These are phyloP conservation scores for Simmondsia chinensis DNA, from an alignment of 148 eudicot species.

Conservation along the genomic window DNA sequence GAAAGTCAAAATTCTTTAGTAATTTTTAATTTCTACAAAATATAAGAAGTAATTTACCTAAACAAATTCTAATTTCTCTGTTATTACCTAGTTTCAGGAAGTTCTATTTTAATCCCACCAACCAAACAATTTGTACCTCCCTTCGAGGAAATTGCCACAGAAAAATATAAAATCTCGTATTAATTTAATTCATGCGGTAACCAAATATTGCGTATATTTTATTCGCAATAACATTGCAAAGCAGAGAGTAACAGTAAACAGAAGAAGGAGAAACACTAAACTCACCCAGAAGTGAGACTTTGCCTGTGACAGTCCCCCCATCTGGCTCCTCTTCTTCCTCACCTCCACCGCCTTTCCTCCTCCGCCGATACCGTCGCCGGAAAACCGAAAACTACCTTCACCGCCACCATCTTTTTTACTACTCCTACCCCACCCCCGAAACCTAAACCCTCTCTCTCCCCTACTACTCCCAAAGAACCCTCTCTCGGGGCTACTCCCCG, in stretches of 20 bases:
- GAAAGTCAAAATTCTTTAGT: too few relatives aligned
- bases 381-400: conserved; percentile 28
- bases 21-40: too few relatives aligned
- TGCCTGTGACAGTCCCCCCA: conserved; percentile 28
- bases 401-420: conserved; percentile 24
- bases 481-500: conserved; percentile 35
- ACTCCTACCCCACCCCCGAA: background rate
- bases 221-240: conserved; percentile 3
- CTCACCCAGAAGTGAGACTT: conserved; percentile 69
- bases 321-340: conserved; percentile 25
- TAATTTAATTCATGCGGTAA: too few relatives aligned
- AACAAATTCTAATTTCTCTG: too few relatives aligned
- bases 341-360: conserved; percentile 11
- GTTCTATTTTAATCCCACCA: too few relatives aligned
- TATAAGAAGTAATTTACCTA: too few relatives aligned
- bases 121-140: too few relatives aligned
- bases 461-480: conserved; percentile 16
- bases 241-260: background rate
- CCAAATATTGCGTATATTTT: too few relatives aligned
- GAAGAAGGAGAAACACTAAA: background rate
- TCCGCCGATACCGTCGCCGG: conserved; percentile 6
- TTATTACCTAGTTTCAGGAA: too few relatives aligned
- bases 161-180: too few relatives aligned
- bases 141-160: too few relatives aligned
- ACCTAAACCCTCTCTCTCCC: conserved; percentile 4